phyloP scores from a whole-genome alignment of 164 flowering plant species.

The Warburgia ugandensis region DNA sequence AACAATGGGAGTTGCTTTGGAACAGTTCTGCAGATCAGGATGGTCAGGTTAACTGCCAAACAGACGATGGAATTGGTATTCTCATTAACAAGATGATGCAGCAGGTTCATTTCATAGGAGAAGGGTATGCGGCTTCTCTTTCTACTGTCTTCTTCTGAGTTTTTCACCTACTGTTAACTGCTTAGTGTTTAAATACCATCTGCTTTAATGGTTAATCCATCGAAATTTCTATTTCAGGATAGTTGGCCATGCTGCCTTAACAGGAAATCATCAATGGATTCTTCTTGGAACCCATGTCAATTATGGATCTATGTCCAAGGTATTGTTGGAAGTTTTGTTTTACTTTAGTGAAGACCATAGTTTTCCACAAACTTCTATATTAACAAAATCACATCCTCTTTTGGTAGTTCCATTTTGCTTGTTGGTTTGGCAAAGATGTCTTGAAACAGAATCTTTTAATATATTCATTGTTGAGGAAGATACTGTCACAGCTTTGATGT shows the following conservation, averaged over 20 bases:
- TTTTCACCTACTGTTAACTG: not conserved
- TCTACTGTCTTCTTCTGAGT: not conserved
- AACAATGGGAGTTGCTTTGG: constrained; percentile 36
- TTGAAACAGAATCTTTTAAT: too few species aligned
- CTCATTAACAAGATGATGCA: constrained; percentile 53
- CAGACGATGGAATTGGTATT: constrained; percentile 23
- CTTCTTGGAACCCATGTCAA: constrained; percentile 25
- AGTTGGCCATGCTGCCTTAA: constrained; percentile 68
- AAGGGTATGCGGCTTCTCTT: constrained; percentile 50
- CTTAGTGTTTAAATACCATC: not conserved
- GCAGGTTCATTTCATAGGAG: constrained; percentile 60
- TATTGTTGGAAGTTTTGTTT: constrained; percentile 11
- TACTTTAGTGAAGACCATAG: too few species aligned
- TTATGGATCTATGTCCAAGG: constrained; percentile 33
- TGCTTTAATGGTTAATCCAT: not conserved
- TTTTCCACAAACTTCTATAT: too few species aligned
- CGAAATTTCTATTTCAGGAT: constrained; percentile 30
- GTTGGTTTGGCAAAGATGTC: too few species aligned
- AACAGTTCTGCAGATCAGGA: constrained; percentile 15
- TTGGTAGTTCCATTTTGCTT: too few species aligned
- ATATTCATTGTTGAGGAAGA: too few species aligned
- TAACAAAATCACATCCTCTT: too few species aligned
- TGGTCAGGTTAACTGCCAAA: constrained; percentile 24
- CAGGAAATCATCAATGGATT: constrained; percentile 62
- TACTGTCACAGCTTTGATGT: too few species aligned